Evolutionary conservation across 495 filamentous ascomycete genomes (phyloP).

Genomic region (Xylaria curta): DNA sequence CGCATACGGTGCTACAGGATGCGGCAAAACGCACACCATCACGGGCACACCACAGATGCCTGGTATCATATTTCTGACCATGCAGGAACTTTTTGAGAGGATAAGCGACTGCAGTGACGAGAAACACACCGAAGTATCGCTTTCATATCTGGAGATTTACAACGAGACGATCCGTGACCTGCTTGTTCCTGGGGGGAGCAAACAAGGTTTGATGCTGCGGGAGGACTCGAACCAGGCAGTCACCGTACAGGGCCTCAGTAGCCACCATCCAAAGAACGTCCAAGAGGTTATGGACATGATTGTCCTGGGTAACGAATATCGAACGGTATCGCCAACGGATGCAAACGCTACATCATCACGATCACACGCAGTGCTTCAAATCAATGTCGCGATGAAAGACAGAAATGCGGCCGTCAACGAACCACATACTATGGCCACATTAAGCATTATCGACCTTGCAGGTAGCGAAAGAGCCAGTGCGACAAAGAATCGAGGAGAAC

Average conservation of each 20-base stretch:
- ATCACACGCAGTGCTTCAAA: slow-evolving; percentile 98
- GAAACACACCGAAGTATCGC: slow-evolving; percentile 86
- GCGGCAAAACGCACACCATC: slow-evolving; percentile 98
- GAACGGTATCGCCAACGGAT: slow-evolving; percentile 96
- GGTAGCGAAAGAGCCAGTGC: slow-evolving; percentile 96
- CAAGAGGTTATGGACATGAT: slow-evolving; percentile 99
- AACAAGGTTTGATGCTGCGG: slow-evolving; percentile 87
- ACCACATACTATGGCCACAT: slow-evolving; percentile 94
- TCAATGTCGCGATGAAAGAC: slow-evolving; percentile 93
- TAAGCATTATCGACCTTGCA: slow-evolving; percentile 97
- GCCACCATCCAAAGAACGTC: slow-evolving; percentile 82
- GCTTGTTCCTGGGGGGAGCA: slow-evolving; percentile 83
- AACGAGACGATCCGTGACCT: slow-evolving; percentile 98
- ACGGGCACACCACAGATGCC: slow-evolving; percentile 92
- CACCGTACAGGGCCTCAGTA: slow-evolving; percentile 88
- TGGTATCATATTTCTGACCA: slow-evolving; percentile 97
- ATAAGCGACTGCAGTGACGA: slow-evolving; percentile 85
- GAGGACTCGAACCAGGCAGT: slow-evolving; percentile 95
- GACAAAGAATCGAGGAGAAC: slow-evolving; percentile 94
- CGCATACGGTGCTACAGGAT: slow-evolving; percentile 96
- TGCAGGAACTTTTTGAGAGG: slow-evolving; percentile 97
- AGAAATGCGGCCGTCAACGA: slow-evolving; percentile 92
- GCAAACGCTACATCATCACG: slow-evolving; percentile 98
- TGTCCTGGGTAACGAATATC: slow-evolving; percentile 88
- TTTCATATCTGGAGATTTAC: slow-evolving; percentile 98